A percentile compares a stretch with the other conserved stretches of the same genome.
Evolutionary conservation across 352 stramenopile genomes (phyloP).

Genomic region (Phytophthora citrophthora): DNA sequence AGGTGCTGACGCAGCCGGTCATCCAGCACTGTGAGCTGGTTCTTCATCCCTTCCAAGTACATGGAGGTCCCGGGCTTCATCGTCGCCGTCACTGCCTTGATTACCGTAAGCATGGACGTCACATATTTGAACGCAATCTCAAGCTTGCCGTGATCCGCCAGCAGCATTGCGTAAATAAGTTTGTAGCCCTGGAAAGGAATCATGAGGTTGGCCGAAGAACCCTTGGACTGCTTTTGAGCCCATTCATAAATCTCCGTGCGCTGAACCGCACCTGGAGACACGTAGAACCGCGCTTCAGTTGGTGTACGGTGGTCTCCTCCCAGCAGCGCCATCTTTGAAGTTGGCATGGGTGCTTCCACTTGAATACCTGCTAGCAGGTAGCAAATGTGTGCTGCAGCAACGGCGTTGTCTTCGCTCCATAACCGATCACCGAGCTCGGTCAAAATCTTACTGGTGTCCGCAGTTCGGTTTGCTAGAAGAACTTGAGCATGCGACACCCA

Average conservation of each 20-base stretch:
- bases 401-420: slow-evolving; percentile 67
- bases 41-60: slow-evolving; percentile 90
- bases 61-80: slow-evolving; percentile 87
- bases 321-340: slow-evolving; percentile 81
- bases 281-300: slow-evolving; percentile 82
- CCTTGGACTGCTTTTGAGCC: slow-evolving; percentile 71
- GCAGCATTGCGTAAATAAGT: slow-evolving; percentile 87
- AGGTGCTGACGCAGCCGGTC: slow-evolving; percentile 87
- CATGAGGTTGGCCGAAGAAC: slow-evolving; percentile 54
- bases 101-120: slow-evolving; percentile 82
- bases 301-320: slow-evolving; percentile 77
- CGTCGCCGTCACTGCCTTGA: slow-evolving; percentile 72
- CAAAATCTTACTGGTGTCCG: slow-evolving; percentile 86
- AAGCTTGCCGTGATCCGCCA: slow-evolving; percentile 85
- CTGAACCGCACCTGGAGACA: slow-evolving; percentile 77
- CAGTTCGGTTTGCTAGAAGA: slow-evolving; percentile 79
- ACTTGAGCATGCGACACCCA: slow-evolving; percentile 87
- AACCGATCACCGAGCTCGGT: slow-evolving; percentile 84
- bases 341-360: slow-evolving; percentile 79
- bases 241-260: slow-evolving; percentile 89
- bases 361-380: slow-evolving; percentile 77
- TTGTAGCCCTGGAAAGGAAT: slow-evolving; percentile 92
- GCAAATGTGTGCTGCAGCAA: slow-evolving; percentile 82
- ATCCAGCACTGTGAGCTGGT: slow-evolving; percentile 86
- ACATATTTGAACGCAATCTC: slow-evolving; percentile 90